These are phyloP conservation scores for Neurospora crassa DNA, from an alignment of 2,329 filamentous ascomycete genomes.

Conservation along the genomic window DNA sequence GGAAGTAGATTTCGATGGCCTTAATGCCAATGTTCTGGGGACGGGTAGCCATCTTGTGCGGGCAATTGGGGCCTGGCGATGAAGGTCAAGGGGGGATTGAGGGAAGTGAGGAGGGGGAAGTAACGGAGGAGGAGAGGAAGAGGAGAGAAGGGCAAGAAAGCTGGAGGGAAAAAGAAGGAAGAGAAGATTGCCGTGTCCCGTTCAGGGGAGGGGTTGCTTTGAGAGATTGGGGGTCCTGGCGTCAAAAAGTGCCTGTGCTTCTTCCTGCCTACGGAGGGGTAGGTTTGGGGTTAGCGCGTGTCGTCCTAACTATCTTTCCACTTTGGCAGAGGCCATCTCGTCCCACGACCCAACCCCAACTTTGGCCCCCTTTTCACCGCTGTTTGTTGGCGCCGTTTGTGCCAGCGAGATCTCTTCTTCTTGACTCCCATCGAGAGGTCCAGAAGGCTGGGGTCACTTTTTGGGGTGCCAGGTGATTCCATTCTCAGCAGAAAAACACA, in stretches of 20 bases:
- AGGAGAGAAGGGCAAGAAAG: background rate
- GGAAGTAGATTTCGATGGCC: slow-evolving; percentile 85
- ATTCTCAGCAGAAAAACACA: background rate
- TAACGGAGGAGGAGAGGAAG: background rate
- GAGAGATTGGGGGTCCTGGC: background rate
- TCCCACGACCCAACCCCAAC: background rate
- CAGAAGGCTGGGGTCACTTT: background rate
- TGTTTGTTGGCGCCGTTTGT: background rate
- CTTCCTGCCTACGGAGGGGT: background rate
- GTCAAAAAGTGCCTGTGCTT: background rate
- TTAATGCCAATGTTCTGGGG: slow-evolving; percentile 87
- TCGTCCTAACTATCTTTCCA: background rate
- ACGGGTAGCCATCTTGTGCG: slow-evolving; percentile 31
- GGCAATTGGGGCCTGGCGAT: slow-evolving; percentile 11
- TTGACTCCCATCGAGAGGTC: background rate
- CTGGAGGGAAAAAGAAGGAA: background rate
- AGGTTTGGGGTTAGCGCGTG: background rate
- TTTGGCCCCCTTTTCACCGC: background rate
- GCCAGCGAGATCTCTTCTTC: background rate
- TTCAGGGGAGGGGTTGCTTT: background rate
- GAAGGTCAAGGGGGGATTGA: background rate
- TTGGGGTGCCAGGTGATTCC: background rate
- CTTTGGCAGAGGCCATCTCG: background rate
- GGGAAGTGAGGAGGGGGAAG: slow-evolving; percentile 6
- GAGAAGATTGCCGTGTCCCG: background rate